These are phyloP conservation scores for Fraxinus dipetala DNA, from an alignment of 305 asterid genomes.

Conservation along the genomic window DNA sequence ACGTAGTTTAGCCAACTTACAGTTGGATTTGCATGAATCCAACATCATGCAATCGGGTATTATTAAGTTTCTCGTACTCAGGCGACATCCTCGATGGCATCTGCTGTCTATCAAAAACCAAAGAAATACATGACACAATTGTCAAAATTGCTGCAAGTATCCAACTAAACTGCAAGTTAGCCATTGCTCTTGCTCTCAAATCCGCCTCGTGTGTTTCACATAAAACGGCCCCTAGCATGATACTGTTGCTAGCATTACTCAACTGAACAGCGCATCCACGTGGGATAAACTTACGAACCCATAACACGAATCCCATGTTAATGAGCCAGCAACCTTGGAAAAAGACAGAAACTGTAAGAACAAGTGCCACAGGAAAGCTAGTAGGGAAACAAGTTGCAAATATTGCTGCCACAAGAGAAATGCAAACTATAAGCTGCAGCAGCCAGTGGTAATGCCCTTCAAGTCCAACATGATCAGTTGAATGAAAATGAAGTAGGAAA, in stretches of 20 bases:
- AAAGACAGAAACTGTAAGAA: slow-evolving; percentile 51
- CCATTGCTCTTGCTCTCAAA: slow-evolving; percentile 51
- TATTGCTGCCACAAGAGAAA: slow-evolving; percentile 50
- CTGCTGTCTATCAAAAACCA: slow-evolving; percentile 34
- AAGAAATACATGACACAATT: slow-evolving; percentile 31
- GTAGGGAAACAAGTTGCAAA: slow-evolving; percentile 39
- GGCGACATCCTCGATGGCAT: slow-evolving; percentile 22
- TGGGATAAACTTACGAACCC: slow-evolving; percentile 53
- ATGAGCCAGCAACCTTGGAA: slow-evolving; percentile 79
- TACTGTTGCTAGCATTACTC: slow-evolving; percentile 13
- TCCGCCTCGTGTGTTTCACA: slow-evolving; percentile 31
- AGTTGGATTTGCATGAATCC: slow-evolving; percentile 44
- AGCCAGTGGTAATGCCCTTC: slow-evolving; percentile 93
- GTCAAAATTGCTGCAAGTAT: slow-evolving; percentile 50
- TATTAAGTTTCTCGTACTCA: slow-evolving; percentile 51
- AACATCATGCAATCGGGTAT: slow-evolving; percentile 28
- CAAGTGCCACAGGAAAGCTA: slow-evolving; percentile 53
- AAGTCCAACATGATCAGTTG: slow-evolving; percentile 67
- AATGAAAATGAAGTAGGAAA: slow-evolving; percentile 76
- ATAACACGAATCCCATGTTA: slow-evolving; percentile 65
- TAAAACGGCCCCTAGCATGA: slow-evolving; percentile 29
- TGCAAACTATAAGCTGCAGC: slow-evolving; percentile 60
- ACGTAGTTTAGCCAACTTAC: slow-evolving; percentile 14
- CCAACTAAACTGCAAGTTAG: slow-evolving; percentile 79
- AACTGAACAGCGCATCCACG: slow-evolving; percentile 45